Percentiles rank a stretch among this genome's conserved stretches.
Evolutionary conservation across 345 rosid genomes (phyloP).

Genomic region (Dipteronia dyeriana): DNA sequence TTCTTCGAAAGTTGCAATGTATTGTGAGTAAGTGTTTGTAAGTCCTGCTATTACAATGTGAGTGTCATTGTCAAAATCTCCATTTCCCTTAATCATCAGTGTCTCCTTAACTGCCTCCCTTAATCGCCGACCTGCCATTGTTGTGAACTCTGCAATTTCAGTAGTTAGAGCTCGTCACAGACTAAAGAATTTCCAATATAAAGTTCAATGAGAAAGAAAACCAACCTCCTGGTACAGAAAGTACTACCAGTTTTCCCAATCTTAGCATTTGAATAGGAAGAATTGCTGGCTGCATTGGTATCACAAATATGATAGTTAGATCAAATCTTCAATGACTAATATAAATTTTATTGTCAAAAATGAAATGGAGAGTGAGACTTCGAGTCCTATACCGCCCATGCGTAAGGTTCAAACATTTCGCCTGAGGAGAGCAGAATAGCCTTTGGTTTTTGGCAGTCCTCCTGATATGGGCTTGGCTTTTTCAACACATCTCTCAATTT

Average conservation of each 20-base stretch:
- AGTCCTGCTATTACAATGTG: conserved; percentile 59
- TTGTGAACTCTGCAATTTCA: conserved; percentile 50
- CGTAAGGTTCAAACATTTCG: conserved; percentile 57
- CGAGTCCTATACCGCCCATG: conserved; percentile 49
- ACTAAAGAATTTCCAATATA: background rate
- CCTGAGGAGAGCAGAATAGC: conserved; percentile 52
- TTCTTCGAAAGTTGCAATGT: conserved; percentile 56
- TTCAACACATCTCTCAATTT: conserved; percentile 42
- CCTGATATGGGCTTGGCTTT: conserved; percentile 55
- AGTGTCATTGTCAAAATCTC: conserved; percentile 41
- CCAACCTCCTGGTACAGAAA: conserved; percentile 68
- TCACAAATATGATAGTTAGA: background rate
- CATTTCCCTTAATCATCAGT: conserved; percentile 45
- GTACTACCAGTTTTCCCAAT: conserved; percentile 48
- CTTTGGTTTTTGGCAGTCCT: conserved; percentile 56
- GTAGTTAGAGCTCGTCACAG: background rate
- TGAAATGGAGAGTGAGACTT: background rate
- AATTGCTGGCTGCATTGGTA: conserved; percentile 50
- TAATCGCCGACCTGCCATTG: conserved; percentile 59
- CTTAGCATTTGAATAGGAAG: conserved; percentile 62
- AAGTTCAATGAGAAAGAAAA: background rate
- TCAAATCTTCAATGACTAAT: background rate
- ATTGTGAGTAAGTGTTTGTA: conserved; percentile 60
- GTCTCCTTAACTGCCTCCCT: conserved; percentile 61
- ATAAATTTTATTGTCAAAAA: too few species aligned